Evolutionary conservation across 805 yeast genomes (phyloP).

Genomic region (Metschnikowia peoriensis): DNA sequence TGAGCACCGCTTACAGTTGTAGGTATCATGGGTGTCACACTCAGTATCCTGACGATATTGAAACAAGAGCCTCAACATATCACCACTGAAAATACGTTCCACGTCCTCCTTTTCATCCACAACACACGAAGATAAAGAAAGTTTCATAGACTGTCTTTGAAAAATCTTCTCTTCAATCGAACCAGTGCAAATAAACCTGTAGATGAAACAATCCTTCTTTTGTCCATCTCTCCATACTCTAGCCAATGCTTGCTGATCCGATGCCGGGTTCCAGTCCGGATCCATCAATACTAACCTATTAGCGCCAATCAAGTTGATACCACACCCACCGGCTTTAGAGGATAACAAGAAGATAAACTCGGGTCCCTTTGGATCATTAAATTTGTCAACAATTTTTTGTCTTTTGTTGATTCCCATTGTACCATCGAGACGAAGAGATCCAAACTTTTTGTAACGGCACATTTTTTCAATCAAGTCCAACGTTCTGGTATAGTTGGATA

Average conservation of each 20-base stretch:
- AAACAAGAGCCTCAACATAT: slow-evolving; percentile 73
- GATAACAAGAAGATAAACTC: slow-evolving; percentile 88
- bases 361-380: slow-evolving; percentile 84
- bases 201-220: slow-evolving; percentile 92
- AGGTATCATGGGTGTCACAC: slow-evolving; percentile 93
- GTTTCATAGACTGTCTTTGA: slow-evolving; percentile 93
- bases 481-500: slow-evolving; percentile 93
- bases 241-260: slow-evolving; percentile 96
- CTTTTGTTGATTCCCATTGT: slow-evolving; percentile 89
- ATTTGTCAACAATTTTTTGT: slow-evolving; percentile 85
- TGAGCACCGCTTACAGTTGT: slow-evolving; percentile 79
- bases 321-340: slow-evolving; percentile 98
- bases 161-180: slow-evolving; percentile 94
- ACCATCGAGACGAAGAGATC: slow-evolving; percentile 83
- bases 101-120: slow-evolving; percentile 97
- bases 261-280: slow-evolving; percentile 97
- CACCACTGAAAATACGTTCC: slow-evolving; percentile 85
- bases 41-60: slow-evolving; percentile 61
- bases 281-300: slow-evolving; percentile 85
- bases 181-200: slow-evolving; percentile 91
- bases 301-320: slow-evolving; percentile 95
- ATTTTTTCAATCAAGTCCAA: slow-evolving; percentile 83
- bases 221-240: slow-evolving; percentile 99
- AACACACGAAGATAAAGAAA: slow-evolving; percentile 90
- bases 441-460: slow-evolving; percentile 76